These are phyloP conservation scores for Lupinus albus DNA, from an alignment of 306 rosid genomes.

Conservation along the genomic window DNA sequence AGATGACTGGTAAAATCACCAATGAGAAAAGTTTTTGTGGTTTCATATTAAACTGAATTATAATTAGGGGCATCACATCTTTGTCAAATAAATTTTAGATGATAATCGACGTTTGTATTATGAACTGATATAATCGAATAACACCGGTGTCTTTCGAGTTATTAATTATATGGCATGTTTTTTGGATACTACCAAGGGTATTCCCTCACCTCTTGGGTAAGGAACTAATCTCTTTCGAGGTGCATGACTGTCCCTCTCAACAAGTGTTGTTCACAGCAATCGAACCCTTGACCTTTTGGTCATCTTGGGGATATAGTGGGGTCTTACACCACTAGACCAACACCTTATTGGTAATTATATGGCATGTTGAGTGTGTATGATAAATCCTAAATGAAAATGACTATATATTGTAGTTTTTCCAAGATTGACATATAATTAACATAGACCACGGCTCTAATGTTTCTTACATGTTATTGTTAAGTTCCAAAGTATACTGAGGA, in stretches of 20 bases:
- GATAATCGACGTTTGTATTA: neutral
- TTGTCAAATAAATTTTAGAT: neutral
- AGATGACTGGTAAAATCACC: neutral
- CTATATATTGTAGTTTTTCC: neutral
- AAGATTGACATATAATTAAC: neutral
- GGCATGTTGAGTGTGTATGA: neutral
- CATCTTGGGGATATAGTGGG: no score
- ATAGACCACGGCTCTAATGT: neutral
- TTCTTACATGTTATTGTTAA: neutral
- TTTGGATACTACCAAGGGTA: no score
- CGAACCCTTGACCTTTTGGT: no score
- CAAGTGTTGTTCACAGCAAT: no score
- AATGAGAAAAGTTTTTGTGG: conserved; percentile 14
- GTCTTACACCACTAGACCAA: no score
- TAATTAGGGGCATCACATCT: neutral
- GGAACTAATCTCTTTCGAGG: no score
- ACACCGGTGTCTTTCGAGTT: neutral
- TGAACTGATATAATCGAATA: conserved; percentile 11
- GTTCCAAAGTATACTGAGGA: neutral
- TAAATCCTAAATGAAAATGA: neutral
- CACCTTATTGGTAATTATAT: no score
- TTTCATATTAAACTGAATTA: conserved; percentile 32
- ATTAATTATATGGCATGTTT: neutral
- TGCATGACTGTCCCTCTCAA: no score
- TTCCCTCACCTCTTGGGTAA: no score